A percentile compares a stretch with the other conserved stretches of the same genome.
phyloP scores from a whole-genome alignment of 1,284 basidiomycete species.

The Ustilago hordei region DNA sequence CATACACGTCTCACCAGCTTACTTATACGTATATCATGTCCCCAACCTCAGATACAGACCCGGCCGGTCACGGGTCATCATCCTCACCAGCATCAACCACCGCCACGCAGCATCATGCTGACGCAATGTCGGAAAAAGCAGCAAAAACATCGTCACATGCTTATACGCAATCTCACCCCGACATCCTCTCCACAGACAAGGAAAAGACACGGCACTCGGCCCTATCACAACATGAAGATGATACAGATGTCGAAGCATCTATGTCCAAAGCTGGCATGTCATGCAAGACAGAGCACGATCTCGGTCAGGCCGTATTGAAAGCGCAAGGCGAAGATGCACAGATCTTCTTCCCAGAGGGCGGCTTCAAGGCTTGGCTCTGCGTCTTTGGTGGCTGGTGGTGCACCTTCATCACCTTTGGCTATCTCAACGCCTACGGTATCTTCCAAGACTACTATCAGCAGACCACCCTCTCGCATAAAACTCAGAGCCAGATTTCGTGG shows the following conservation, averaged over 20 bases:
- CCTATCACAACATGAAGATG: slow-evolving; percentile 21
- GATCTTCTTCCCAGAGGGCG: slow-evolving; percentile 54
- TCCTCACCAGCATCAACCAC: slow-evolving; percentile 12
- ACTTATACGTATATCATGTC: slow-evolving; percentile 5
- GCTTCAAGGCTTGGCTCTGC: slow-evolving; percentile 52
- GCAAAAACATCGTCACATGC: background rate
- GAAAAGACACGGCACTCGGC: slow-evolving; percentile 11
- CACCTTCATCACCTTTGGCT: slow-evolving; percentile 55
- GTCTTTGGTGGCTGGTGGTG: slow-evolving; percentile 52
- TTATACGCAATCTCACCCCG: background rate
- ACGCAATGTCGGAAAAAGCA: background rate
- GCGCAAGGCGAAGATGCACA: slow-evolving; percentile 33
- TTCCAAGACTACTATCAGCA: slow-evolving; percentile 53
- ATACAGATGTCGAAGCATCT: slow-evolving; percentile 37
- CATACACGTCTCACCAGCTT: background rate
- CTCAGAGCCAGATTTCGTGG: slow-evolving; percentile 48
- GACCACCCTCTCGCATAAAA: slow-evolving; percentile 38
- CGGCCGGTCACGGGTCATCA: background rate
- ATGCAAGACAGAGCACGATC: slow-evolving; percentile 38
- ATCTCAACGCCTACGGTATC: slow-evolving; percentile 55
- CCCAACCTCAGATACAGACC: background rate
- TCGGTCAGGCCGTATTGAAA: slow-evolving; percentile 34
- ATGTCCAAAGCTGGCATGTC: slow-evolving; percentile 44
- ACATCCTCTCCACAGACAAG: background rate
- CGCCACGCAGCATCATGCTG: background rate